Base-by-base conservation (phyloP, 306 rosid genomes). In the Vicia villosa region DNA sequence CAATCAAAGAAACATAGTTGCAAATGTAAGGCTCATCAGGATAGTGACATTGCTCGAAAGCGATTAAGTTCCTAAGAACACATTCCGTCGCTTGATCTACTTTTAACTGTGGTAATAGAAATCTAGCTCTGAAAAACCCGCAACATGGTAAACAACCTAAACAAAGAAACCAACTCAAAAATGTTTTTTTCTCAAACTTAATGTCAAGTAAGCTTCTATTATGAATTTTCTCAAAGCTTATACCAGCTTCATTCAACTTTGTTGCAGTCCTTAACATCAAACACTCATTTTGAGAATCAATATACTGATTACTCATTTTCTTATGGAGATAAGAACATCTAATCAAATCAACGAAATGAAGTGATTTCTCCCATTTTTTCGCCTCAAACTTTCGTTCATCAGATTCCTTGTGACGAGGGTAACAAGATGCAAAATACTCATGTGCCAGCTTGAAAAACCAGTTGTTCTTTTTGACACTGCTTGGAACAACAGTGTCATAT, bases 1-100 rank as follows among this genome's bases (percentile, higher is more conserved):
- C 82, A 64, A 77, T 22, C 1, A 86, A 50, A 41, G 51, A 57
- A 22, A 83, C 72, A 59, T 88, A 82, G 10, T 76, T 83, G 79
- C 82, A 84, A 42, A 88, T 50, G 52, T 82, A 80, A 30, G 88
- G 68, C 6, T 77, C 15, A 0, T 59, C 9, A 0, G 90, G 83
- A 40, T 85, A 81, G 46, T 78, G 81, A 51, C 87, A 83, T 66
- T 85, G 90, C 80, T 85, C 88, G 32, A 85, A 71, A 5, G 88
- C 88, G 52, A 83, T 74, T 8, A 83, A 49, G 55, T 87, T 87
- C 57, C 88, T 40, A 7, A 83, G 61, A 52, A 83, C 58, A 52
- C 84, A 65, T 49, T 83, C 90, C 3, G 84, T 83, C 1, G 47
- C 37, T 67, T 75, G 54, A 16, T 75, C 79, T 0, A 83, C 64